These are phyloP conservation scores for Saturnispora hagleri DNA, from an alignment of 805 yeast species.

Conservation along the genomic window DNA sequence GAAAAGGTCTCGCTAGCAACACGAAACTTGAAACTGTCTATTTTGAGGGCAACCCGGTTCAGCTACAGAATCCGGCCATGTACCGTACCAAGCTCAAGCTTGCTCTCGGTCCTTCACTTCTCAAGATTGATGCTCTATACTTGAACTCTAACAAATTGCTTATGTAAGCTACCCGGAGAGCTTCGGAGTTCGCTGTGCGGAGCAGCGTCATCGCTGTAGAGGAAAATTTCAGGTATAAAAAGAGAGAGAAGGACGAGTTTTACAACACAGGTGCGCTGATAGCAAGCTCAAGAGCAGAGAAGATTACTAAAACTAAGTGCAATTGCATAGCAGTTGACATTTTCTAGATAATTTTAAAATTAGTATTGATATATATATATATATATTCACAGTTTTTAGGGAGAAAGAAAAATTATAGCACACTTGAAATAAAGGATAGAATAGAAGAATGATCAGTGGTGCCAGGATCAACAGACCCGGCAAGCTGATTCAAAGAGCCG, in stretches of 20 bases:
- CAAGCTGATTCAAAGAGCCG: background rate
- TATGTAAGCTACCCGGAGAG: background rate
- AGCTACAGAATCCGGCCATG: slow-evolving; percentile 59
- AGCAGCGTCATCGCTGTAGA: background rate
- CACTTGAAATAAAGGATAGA: no score
- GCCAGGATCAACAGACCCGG: background rate
- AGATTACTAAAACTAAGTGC: background rate
- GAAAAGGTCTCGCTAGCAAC: slow-evolving; percentile 51
- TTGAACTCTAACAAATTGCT: slow-evolving; percentile 11
- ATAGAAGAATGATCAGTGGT: background rate
- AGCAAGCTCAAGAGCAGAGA: background rate
- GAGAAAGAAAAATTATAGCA: background rate
- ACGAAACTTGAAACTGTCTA: slow-evolving; percentile 77
- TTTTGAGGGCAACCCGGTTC: slow-evolving; percentile 89
- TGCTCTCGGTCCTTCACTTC: slow-evolving; percentile 58
- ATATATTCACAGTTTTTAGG: no score
- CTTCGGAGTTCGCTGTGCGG: background rate
- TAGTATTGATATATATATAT: background rate
- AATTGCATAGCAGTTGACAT: background rate
- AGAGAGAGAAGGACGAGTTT: background rate
- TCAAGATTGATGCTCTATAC: slow-evolving; percentile 89
- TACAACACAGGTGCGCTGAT: background rate
- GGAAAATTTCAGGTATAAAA: background rate
- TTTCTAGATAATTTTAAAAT: background rate
- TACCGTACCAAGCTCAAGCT: slow-evolving; percentile 78